Conservation (phyloP, 768 basidiomycete species). For the Jaapia argillacea region DNA sequence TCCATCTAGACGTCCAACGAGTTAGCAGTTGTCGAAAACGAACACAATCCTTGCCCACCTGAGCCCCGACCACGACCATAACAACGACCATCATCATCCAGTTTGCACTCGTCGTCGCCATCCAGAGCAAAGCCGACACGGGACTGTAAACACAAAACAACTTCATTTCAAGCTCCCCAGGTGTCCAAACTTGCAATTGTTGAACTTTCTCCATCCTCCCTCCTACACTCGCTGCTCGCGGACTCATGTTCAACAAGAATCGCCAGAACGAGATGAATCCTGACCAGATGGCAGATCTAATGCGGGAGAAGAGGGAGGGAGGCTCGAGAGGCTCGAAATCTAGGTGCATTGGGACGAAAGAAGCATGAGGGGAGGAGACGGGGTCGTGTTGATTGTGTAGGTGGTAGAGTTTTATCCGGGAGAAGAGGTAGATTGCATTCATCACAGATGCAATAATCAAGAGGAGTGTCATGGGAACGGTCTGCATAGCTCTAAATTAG, state of each 20-base stretch:
- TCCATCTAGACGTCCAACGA: conserved; percentile 28
- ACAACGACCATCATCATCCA: conserved; percentile 66
- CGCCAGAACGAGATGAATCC: conserved; percentile 48
- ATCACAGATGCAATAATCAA: conserved; percentile 43
- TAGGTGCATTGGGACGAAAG: conserved; percentile 44
- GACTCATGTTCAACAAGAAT: conserved; percentile 55
- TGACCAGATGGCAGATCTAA: conserved; percentile 35
- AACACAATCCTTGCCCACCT: conserved; percentile 32
- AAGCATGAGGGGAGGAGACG: conserved; percentile 59
- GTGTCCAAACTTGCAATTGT: conserved; percentile 54
- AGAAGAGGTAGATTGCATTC: conserved; percentile 61
- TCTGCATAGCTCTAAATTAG: conserved; percentile 56
- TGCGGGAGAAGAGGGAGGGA: conserved; percentile 34
- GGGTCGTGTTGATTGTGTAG: conserved; percentile 55
- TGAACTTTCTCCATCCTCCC: conserved; percentile 17
- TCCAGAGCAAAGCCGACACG: conserved; percentile 65
- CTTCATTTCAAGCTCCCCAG: conserved; percentile 58
- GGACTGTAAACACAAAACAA: conserved; percentile 76
- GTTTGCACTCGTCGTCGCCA: conserved; percentile 56
- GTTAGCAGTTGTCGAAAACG: not conserved
- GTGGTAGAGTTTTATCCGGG: conserved; percentile 59
- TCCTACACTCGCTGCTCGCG: conserved; percentile 9
- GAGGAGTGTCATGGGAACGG: conserved; percentile 49
- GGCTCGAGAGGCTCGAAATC: conserved; percentile 34
- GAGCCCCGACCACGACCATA: conserved; percentile 56